Conservation (phyloP, 2,329 filamentous ascomycete genomes). For the Cadophora sp. region DNA sequence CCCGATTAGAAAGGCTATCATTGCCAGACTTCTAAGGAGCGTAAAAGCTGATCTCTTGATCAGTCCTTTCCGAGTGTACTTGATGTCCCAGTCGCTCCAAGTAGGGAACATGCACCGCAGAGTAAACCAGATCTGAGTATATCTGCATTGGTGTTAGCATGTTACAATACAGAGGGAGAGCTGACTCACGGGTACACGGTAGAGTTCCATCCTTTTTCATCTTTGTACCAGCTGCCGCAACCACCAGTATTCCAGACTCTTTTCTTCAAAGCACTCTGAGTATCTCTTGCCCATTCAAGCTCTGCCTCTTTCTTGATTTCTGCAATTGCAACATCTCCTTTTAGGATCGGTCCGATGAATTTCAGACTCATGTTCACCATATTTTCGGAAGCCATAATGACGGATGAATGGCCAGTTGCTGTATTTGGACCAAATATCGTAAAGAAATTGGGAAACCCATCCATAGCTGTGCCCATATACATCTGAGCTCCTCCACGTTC, state of each 20-base stretch:
- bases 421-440: conserved; percentile 65
- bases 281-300: conserved; percentile 52
- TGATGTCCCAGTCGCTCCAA: conserved; percentile 60
- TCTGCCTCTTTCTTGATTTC: conserved; percentile 58
- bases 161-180: background rate
- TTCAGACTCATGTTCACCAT: conserved; percentile 61
- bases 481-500: conserved; percentile 62
- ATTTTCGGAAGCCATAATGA: conserved; percentile 63
- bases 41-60: conserved; percentile 37
- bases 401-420: conserved; percentile 61
- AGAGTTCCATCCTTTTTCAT: conserved; percentile 54
- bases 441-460: conserved; percentile 66
- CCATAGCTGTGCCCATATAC: conserved; percentile 63
- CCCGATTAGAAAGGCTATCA: conserved; percentile 15
- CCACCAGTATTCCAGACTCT: conserved; percentile 55
- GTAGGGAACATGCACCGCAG: conserved; percentile 57
- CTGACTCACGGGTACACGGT: conserved; percentile 52
- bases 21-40: background rate
- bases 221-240: conserved; percentile 57
- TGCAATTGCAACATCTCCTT: conserved; percentile 51
- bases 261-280: conserved; percentile 53
- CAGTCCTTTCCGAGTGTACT: conserved; percentile 56
- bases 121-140: conserved; percentile 57
- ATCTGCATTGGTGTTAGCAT: conserved; percentile 44
- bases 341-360: conserved; percentile 58